These are phyloP conservation scores for Rhizophagus clarus DNA, from an alignment of 192 early-diverging fungal species.

Conservation along the genomic window DNA sequence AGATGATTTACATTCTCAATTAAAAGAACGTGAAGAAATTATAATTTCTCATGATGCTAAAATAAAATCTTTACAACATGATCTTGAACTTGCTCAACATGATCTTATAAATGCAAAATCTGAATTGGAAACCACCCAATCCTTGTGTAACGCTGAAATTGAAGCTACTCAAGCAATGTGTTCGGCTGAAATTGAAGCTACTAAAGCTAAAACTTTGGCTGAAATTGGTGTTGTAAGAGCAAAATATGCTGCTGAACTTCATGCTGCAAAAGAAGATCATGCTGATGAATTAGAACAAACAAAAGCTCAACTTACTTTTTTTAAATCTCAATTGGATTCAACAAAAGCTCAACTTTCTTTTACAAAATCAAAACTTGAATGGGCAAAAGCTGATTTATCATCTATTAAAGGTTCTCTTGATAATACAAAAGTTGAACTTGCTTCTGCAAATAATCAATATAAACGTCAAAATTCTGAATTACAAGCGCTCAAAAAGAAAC, in stretches of 20 bases:
- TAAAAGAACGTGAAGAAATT: constrained; percentile 20
- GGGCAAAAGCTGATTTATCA: constrained; percentile 9
- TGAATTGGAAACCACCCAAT: background rate
- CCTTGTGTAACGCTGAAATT: constrained; percentile 2
- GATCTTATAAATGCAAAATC: background rate
- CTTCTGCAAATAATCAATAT: background rate
- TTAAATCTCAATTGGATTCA: constrained; percentile 19
- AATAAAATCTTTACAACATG: background rate
- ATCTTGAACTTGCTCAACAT: background rate
- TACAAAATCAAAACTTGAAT: constrained; percentile 27
- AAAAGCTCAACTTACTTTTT: constrained; percentile 15
- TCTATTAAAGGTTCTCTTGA: constrained; percentile 7
- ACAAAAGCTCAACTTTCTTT: constrained; percentile 21
- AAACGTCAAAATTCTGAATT: constrained; percentile 1
- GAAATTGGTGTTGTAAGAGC: constrained; percentile 18
- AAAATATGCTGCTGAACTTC: constrained; percentile 19
- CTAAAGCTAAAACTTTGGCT: constrained; percentile 12
- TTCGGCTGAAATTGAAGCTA: constrained; percentile 10
- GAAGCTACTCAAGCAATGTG: constrained; percentile 15
- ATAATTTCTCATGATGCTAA: background rate
- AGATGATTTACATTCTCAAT: constrained; percentile 3
- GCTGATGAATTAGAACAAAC: constrained; percentile 18
- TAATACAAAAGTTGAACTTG: background rate
- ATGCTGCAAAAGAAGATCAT: constrained; percentile 19
- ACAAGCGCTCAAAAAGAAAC: background rate